Evolutionary conservation across 2,329 filamentous ascomycete species (phyloP).

Genomic region (Diaporthe capsici): DNA sequence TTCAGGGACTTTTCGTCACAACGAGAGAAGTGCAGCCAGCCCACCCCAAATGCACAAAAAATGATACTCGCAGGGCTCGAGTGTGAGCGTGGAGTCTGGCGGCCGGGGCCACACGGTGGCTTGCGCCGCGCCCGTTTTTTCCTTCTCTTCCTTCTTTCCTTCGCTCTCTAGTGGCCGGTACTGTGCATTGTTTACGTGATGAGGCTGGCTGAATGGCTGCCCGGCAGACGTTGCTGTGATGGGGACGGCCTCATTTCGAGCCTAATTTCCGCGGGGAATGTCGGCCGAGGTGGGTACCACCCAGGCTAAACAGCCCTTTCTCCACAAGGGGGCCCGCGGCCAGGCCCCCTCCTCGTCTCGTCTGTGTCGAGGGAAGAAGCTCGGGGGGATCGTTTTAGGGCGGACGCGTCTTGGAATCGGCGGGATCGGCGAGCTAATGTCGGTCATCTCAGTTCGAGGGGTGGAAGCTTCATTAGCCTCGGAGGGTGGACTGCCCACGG

Average conservation of each 20-base stretch:
- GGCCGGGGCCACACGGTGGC: conserved; percentile 17
- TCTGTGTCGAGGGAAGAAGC: neutral
- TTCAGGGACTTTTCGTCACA: conserved; percentile 27
- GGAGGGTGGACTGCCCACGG: conserved; percentile 9
- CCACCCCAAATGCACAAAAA: conserved; percentile 10
- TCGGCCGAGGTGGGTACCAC: conserved; percentile 31
- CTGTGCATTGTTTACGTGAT: conserved; percentile 33
- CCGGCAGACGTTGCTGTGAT: conserved; percentile 25
- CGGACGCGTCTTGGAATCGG: conserved; percentile 32
- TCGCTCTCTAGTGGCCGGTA: neutral
- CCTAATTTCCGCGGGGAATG: conserved; percentile 41
- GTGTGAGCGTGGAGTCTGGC: conserved; percentile 28
- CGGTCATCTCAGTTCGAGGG: conserved; percentile 31
- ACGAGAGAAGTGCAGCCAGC: neutral
- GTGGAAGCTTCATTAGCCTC: conserved; percentile 24
- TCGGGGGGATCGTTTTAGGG: conserved; percentile 27
- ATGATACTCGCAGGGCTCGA: conserved; percentile 29
- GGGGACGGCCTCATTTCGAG: conserved; percentile 38
- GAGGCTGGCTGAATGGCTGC: conserved; percentile 11
- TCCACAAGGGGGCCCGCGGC: conserved; percentile 21
- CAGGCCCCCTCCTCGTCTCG: conserved; percentile 18
- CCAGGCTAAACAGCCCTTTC: conserved; percentile 25
- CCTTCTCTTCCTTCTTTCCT: neutral
- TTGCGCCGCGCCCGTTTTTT: conserved; percentile 7
- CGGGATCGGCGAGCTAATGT: conserved; percentile 32